These are phyloP conservation scores for Suillus luteus DNA, from an alignment of 768 basidiomycete species.

Conservation along the genomic window DNA sequence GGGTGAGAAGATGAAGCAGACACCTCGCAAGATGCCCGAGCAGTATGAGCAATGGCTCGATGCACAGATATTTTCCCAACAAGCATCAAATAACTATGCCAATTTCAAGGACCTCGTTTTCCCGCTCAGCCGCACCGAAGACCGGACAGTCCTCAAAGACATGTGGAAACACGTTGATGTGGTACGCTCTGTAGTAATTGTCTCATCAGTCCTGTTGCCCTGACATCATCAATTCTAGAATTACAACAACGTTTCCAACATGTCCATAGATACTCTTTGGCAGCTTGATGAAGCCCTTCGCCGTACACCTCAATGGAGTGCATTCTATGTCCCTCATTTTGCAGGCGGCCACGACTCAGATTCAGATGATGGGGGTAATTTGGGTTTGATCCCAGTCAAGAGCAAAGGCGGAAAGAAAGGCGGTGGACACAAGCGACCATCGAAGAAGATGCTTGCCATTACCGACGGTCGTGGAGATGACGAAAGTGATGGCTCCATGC, in stretches of 20 bases:
- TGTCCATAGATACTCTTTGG: conserved; percentile 67
- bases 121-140: conserved; percentile 60
- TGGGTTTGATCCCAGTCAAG: conserved; percentile 13
- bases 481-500: conserved; percentile 60
- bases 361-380: conserved; percentile 22
- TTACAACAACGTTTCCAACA: conserved; percentile 52
- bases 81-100: conserved; percentile 51
- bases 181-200: conserved; percentile 38
- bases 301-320: conserved; percentile 61
- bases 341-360: conserved; percentile 23
- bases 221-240: conserved; percentile 46
- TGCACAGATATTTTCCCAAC: conserved; percentile 62
- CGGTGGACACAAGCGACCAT: conserved; percentile 27
- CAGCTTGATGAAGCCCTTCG: conserved; percentile 51
- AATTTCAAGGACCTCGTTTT: conserved; percentile 57
- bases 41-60: conserved; percentile 68
- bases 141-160: conserved; percentile 48
- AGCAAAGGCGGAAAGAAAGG: conserved; percentile 21
- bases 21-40: conserved; percentile 55
- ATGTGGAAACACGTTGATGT: conserved; percentile 68
- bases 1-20: conserved; percentile 52
- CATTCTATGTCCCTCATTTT: conserved; percentile 36
- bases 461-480: conserved; percentile 44
- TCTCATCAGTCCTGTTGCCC: neutral
- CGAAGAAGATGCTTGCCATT: conserved; percentile 49